Conservation (phyloP, 2,329 filamentous ascomycete species). For the Fusarium caatingaense region DNA sequence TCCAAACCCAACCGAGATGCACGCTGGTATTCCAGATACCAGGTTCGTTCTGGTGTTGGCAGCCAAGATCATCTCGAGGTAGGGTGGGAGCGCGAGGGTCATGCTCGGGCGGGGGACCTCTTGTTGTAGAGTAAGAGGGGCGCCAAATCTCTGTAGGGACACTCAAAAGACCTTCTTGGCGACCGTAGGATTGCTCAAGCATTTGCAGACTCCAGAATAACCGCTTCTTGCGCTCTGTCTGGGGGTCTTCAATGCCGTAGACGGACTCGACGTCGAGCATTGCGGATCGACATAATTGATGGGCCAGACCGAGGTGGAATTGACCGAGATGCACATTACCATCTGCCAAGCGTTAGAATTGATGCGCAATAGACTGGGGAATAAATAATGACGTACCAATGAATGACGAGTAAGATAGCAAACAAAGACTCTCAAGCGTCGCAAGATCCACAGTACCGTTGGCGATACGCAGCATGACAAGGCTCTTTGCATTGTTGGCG, state of each 20-base stretch:
- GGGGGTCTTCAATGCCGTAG: slow-evolving; percentile 52
- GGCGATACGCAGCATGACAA: slow-evolving; percentile 62
- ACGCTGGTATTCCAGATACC: slow-evolving; percentile 64
- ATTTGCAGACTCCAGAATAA: slow-evolving; percentile 64
- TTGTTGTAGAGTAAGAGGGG: slow-evolving; percentile 47
- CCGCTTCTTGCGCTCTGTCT: slow-evolving; percentile 59
- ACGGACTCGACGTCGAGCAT: slow-evolving; percentile 58
- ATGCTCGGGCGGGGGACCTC: slow-evolving; percentile 40
- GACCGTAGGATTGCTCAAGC: slow-evolving; percentile 62
- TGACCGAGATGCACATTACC: slow-evolving; percentile 61
- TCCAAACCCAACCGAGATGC: slow-evolving; percentile 65
- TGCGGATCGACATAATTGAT: slow-evolving; percentile 63
- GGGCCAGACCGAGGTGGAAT: slow-evolving; percentile 62
- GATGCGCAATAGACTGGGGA: neutral
- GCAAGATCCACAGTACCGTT: slow-evolving; percentile 61
- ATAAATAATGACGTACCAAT: slow-evolving; percentile 53
- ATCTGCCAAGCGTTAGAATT: slow-evolving; percentile 50
- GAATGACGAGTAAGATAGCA: slow-evolving; percentile 62
- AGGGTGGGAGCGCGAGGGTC: slow-evolving; percentile 55
- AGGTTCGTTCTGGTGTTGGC: slow-evolving; percentile 53
- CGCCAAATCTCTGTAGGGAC: slow-evolving; percentile 57
- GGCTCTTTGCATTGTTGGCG: slow-evolving; percentile 54
- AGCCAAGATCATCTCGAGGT: slow-evolving; percentile 58
- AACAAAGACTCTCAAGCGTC: slow-evolving; percentile 63
- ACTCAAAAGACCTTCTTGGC: slow-evolving; percentile 58